Evolutionary conservation across 2,329 filamentous ascomycete genomes (phyloP).

Genomic region (Trichophyton simii): DNA sequence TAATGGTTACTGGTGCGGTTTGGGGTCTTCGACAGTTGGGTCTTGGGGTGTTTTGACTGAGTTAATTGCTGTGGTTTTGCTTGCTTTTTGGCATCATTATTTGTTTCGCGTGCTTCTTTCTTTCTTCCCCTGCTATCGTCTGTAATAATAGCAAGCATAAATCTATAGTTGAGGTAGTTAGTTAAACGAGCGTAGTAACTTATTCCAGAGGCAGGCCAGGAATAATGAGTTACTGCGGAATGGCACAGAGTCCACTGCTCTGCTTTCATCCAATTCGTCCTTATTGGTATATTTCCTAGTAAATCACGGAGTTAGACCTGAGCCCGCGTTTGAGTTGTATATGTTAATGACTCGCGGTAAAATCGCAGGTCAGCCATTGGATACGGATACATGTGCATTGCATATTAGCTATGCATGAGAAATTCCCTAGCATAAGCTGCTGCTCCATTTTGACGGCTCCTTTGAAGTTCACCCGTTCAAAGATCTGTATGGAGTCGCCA

Average conservation of each 20-base stretch:
- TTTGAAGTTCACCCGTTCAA: too few species aligned
- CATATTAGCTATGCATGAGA: too few species aligned
- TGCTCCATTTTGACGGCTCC: too few species aligned
- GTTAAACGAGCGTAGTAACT: background rate
- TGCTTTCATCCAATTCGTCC: background rate
- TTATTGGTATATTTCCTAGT: background rate
- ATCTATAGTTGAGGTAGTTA: background rate
- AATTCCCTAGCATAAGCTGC: too few species aligned
- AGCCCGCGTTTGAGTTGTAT: background rate
- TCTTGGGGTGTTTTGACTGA: background rate
- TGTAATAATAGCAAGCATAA: background rate
- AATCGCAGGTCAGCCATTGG: background rate
- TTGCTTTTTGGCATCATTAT: background rate
- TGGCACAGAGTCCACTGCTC: background rate
- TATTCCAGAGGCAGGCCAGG: background rate
- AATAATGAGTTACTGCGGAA: background rate
- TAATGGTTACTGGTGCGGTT: background rate
- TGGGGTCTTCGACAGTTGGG: background rate
- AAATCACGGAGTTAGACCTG: background rate
- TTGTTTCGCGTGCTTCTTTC: background rate
- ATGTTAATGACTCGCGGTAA: background rate
- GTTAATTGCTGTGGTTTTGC: too few species aligned
- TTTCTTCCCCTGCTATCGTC: background rate
- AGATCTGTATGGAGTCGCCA: background rate
- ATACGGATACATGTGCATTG: too few species aligned